phyloP scores from a whole-genome alignment of 139 green algal species.

The Tetraselmis chui region DNA sequence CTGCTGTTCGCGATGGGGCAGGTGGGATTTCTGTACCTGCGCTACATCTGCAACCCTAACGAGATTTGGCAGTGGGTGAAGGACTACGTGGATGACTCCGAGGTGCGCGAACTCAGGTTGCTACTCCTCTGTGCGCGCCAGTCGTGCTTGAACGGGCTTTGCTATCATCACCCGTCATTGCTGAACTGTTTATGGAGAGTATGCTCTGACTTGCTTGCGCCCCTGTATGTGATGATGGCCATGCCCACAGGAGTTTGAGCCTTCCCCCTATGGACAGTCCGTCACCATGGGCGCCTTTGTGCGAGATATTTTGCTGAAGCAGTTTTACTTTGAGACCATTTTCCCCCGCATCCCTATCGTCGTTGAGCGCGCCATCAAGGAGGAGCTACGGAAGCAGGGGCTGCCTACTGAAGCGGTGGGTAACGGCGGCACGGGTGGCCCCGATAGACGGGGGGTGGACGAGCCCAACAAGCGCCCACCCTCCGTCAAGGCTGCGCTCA shows the following conservation, averaged over 20 bases:
- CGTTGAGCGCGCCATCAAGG: slow-evolving; percentile 64
- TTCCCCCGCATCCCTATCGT: slow-evolving; percentile 90
- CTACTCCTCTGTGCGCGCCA: not conserved
- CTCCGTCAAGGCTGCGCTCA: slow-evolving; percentile 86
- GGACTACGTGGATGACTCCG: slow-evolving; percentile 68
- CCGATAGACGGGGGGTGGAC: slow-evolving; percentile 66
- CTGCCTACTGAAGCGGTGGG: slow-evolving; percentile 66
- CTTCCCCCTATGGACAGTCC: slow-evolving; percentile 42
- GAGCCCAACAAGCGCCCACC: slow-evolving; percentile 61
- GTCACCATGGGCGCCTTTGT: slow-evolving; percentile 82
- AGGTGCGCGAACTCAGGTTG: slow-evolving; percentile 51
- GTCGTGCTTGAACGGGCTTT: no score
- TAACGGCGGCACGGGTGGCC: slow-evolving; percentile 66
- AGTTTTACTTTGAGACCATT: slow-evolving; percentile 98
- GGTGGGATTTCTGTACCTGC: slow-evolving; percentile 90
- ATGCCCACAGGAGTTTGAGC: slow-evolving; percentile 60
- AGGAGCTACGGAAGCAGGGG: slow-evolving; percentile 46
- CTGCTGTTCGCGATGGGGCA: no score
- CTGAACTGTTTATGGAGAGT: no score
- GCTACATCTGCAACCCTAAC: slow-evolving; percentile 81
- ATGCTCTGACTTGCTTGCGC: no score
- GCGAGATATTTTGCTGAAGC: slow-evolving; percentile 81
- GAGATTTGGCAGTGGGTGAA: slow-evolving; percentile 79
- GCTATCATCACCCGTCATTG: no score
- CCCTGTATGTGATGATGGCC: no score